phyloP scores from a whole-genome alignment of 2,329 filamentous ascomycete species.

The Diaporthe velutina region DNA sequence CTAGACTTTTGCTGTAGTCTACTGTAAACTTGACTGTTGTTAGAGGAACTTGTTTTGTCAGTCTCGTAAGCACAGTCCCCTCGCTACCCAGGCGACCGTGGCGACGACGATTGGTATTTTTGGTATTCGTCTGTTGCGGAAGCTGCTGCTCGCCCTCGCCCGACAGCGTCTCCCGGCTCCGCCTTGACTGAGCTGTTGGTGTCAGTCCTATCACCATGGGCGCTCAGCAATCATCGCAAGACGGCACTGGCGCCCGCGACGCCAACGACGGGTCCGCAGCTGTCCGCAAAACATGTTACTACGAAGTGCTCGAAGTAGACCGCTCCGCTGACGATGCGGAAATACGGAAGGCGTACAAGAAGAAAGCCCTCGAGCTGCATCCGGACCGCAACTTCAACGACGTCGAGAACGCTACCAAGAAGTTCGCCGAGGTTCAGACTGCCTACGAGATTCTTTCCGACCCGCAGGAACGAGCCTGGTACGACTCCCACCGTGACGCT shows the following conservation, averaged over 20 bases:
- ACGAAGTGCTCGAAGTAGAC: constrained; percentile 84
- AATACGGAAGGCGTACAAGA: constrained; percentile 95
- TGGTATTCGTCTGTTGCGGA: not conserved
- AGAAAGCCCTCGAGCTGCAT: constrained; percentile 91
- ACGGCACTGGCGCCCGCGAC: constrained; percentile 42
- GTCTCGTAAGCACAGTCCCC: not conserved
- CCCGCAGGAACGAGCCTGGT: constrained; percentile 96
- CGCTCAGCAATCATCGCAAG: constrained; percentile 65
- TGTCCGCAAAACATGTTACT: constrained; percentile 79
- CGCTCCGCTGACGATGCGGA: constrained; percentile 84
- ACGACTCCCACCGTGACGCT: constrained; percentile 91
- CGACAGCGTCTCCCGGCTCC: not conserved
- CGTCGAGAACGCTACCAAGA: constrained; percentile 83
- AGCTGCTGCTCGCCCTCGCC: not conserved
- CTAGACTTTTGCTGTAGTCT: not conserved
- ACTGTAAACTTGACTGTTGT: not conserved
- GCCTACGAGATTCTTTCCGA: constrained; percentile 98
- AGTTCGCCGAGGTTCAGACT: constrained; percentile 92
- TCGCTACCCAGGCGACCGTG: not conserved
- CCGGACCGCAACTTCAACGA: constrained; percentile 94
- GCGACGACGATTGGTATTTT: not conserved
- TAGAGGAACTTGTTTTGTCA: not conserved
- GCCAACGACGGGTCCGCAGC: constrained; percentile 43
- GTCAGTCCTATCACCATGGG: constrained; percentile 57
- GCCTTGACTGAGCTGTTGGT: constrained; percentile 1